phyloP scores from a whole-genome alignment of 2,329 filamentous ascomycete genomes.

The Trichocomaceae sp. region DNA sequence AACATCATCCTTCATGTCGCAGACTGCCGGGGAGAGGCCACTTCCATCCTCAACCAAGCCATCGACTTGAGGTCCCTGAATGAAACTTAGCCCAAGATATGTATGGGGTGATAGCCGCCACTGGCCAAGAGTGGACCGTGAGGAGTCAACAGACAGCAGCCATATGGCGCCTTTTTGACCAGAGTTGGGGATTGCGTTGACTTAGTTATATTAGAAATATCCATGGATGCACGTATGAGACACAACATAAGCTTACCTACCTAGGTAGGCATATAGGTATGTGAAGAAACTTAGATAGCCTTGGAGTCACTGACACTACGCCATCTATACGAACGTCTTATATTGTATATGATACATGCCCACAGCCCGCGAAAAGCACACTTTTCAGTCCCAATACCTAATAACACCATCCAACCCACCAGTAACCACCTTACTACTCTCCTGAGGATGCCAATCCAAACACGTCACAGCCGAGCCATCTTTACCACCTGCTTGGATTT shows the following conservation, averaged over 20 bases:
- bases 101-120: constrained; percentile 20
- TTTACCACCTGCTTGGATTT: constrained; percentile 64
- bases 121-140: constrained; percentile 19
- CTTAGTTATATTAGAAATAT: not conserved
- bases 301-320: not conserved
- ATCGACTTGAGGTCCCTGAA: too few relatives aligned
- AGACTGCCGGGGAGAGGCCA: constrained; percentile 29
- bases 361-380: not conserved
- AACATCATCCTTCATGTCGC: constrained; percentile 21
- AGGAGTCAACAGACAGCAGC: constrained; percentile 14
- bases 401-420: constrained; percentile 85
- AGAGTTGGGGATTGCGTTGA: constrained; percentile 3
- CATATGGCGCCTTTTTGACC: constrained; percentile 16
- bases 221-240: not conserved
- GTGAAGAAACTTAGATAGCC: not conserved
- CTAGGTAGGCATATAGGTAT: not conserved
- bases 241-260: not conserved
- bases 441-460: constrained; percentile 93
- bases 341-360: not conserved
- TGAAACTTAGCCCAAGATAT: too few relatives aligned
- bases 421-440: constrained; percentile 87
- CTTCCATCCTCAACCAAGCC: constrained; percentile 20
- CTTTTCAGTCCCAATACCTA: constrained; percentile 78
- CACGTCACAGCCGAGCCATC: constrained; percentile 77
- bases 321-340: not conserved